Percentiles rank a stretch among this genome's conserved stretches.
phyloP scores from a whole-genome alignment of 305 asterid genomes.

The Caryopteris hybrid region DNA sequence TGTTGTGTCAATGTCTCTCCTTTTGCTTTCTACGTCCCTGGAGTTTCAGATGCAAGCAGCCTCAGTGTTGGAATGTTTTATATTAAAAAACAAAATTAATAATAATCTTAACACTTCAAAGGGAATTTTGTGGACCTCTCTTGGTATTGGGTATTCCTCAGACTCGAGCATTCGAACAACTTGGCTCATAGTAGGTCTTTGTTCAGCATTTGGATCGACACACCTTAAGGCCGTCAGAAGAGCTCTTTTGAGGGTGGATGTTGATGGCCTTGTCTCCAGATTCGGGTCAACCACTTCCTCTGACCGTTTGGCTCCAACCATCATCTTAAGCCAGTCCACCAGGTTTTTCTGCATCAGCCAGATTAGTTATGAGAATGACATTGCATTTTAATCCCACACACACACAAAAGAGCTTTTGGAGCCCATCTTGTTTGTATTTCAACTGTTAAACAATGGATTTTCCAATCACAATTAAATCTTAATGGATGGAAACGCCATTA shows the following conservation, averaged over 20 bases:
- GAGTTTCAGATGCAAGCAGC: neutral
- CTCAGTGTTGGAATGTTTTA: neutral
- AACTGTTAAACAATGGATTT: too few species aligned
- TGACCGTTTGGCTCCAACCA: slow-evolving; percentile 62
- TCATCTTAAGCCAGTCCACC: slow-evolving; percentile 84
- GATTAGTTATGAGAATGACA: neutral
- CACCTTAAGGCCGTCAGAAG: slow-evolving; percentile 74
- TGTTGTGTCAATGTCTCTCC: slow-evolving; percentile 24
- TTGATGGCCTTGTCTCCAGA: slow-evolving; percentile 57
- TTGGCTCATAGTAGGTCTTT: slow-evolving; percentile 76
- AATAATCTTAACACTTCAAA: neutral
- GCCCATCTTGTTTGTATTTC: too few species aligned
- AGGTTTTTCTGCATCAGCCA: slow-evolving; percentile 46
- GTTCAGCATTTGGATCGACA: slow-evolving; percentile 67
- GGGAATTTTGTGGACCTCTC: slow-evolving; percentile 40
- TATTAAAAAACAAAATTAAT: neutral
- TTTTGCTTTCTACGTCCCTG: slow-evolving; percentile 56
- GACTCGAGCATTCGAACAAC: slow-evolving; percentile 83
- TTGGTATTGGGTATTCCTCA: slow-evolving; percentile 61
- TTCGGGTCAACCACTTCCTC: slow-evolving; percentile 70
- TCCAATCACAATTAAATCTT: too few species aligned
- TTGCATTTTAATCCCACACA: neutral
- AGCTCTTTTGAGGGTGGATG: slow-evolving; percentile 61
- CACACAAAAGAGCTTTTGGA: too few species aligned
- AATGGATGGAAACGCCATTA: too few species aligned